Conservation (phyloP, 192 early-diverging fungal genomes). For the Backusella tuberculispora region DNA sequence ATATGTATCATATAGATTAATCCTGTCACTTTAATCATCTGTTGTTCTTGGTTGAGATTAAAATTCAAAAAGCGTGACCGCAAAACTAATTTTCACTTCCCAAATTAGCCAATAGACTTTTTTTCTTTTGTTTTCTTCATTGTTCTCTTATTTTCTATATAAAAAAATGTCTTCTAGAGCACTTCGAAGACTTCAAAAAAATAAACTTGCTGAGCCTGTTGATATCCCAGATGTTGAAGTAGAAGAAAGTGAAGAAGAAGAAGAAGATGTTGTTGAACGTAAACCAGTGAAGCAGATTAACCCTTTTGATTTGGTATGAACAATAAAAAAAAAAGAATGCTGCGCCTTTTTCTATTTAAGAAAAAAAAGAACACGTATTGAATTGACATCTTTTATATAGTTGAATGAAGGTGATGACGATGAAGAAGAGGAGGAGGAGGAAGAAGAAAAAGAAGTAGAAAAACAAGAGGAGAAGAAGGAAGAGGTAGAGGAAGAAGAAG, state of each 20-base stretch:
- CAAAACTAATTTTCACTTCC: neutral
- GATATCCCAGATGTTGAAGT: neutral
- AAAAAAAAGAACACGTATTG: neutral
- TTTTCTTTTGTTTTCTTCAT: neutral
- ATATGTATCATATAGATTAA: no score
- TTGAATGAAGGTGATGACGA: slow-evolving; percentile 55
- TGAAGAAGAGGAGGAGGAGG: slow-evolving; percentile 41
- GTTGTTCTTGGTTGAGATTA: no score
- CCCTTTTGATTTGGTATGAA: slow-evolving; percentile 64
- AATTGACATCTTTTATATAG: slow-evolving; percentile 39
- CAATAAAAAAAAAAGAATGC: slow-evolving; percentile 13
- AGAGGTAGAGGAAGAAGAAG: neutral
- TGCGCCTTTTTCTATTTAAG: neutral
- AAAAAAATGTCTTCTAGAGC: slow-evolving; percentile 41
- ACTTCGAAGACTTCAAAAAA: slow-evolving; percentile 36
- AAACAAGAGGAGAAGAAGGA: neutral
- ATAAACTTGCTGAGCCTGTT: slow-evolving; percentile 11
- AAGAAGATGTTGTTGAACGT: slow-evolving; percentile 38
- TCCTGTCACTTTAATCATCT: no score
- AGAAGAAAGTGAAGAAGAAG: slow-evolving; percentile 45
- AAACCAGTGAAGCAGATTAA: slow-evolving; percentile 45
- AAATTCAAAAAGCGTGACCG: no score
- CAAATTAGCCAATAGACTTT: no score
- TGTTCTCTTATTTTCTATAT: neutral
- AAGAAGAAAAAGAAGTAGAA: slow-evolving; percentile 34